Evolutionary conservation across 2,329 filamentous ascomycete genomes (phyloP).

Genomic region (Aspergillus sp.): DNA sequence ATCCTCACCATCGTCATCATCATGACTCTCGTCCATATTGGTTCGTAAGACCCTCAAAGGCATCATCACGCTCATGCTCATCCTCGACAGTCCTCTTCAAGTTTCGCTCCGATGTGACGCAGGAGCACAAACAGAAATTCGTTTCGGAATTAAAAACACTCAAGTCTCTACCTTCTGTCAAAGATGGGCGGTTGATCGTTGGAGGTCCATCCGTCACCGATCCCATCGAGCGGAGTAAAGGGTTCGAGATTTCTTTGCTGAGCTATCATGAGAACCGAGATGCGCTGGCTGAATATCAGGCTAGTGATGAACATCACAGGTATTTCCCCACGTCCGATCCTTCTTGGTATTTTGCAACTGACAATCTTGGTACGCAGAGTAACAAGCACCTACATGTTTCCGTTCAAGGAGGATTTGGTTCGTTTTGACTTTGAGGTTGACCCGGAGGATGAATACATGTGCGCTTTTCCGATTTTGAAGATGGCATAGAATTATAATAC

Average conservation of each 20-base stretch:
- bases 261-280: constrained; percentile 46
- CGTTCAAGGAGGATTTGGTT: constrained; percentile 49
- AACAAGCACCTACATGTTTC: constrained; percentile 48
- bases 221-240: constrained; percentile 50
- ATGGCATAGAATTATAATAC: background rate
- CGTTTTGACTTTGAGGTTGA: constrained; percentile 51
- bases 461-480: constrained; percentile 4
- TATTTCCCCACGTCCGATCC: constrained; percentile 14
- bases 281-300: constrained; percentile 49
- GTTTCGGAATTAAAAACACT: constrained; percentile 45
- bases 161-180: constrained; percentile 46
- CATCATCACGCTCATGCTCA: too few relatives aligned
- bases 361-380: constrained; percentile 34
- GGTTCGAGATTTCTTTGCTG: constrained; percentile 48
- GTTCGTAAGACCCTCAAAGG: constrained; percentile 4
- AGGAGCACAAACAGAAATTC: constrained; percentile 43
- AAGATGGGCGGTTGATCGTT: constrained; percentile 45
- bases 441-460: constrained; percentile 28
- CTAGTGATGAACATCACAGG: constrained; percentile 49
- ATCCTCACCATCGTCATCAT: background rate
- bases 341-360: background rate
- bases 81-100: constrained; percentile 45
- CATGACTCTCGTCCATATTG: constrained; percentile 23
- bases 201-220: constrained; percentile 51
- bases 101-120: constrained; percentile 39